Evolutionary conservation across 768 basidiomycete genomes (phyloP).

Genomic region (Mycena capillaripes): DNA sequence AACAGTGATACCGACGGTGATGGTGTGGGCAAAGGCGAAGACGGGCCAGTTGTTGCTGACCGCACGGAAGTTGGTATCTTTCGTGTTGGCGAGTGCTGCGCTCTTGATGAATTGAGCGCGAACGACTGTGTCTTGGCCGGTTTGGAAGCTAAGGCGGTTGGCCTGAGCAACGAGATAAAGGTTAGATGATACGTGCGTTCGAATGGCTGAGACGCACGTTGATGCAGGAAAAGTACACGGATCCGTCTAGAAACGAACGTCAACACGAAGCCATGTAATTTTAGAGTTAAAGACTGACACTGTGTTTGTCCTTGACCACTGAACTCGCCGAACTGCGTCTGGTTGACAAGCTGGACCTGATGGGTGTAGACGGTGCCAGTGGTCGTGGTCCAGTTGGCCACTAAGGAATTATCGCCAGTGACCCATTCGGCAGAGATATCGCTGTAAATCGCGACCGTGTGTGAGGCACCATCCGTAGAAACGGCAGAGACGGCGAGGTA

Average conservation of each 20-base stretch:
- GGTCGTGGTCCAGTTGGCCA: conserved; percentile 69
- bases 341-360: conserved; percentile 66
- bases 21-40: conserved; percentile 70
- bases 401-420: conserved; percentile 60
- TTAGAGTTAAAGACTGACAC: conserved; percentile 32
- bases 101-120: conserved; percentile 73
- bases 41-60: conserved; percentile 71
- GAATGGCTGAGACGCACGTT: conserved; percentile 50
- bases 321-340: conserved; percentile 62
- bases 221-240: conserved; percentile 68
- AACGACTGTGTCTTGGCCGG: conserved; percentile 65
- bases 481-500: conserved; percentile 65
- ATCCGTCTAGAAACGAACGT: conserved; percentile 62
- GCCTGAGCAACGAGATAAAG: conserved; percentile 46
- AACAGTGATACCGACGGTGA: conserved; percentile 58
- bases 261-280: not conserved
- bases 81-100: conserved; percentile 61
- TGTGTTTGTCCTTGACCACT: conserved; percentile 72
- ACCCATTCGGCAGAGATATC: conserved; percentile 72
- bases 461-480: conserved; percentile 62
- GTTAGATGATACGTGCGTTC: conserved; percentile 10
- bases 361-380: conserved; percentile 64
- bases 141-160: conserved; percentile 64
- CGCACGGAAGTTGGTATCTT: conserved; percentile 72
- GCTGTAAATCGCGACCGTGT: conserved; percentile 67